Base-by-base conservation (phyloP, 1,284 basidiomycete species). In the Fomitopsis palustris region DNA sequence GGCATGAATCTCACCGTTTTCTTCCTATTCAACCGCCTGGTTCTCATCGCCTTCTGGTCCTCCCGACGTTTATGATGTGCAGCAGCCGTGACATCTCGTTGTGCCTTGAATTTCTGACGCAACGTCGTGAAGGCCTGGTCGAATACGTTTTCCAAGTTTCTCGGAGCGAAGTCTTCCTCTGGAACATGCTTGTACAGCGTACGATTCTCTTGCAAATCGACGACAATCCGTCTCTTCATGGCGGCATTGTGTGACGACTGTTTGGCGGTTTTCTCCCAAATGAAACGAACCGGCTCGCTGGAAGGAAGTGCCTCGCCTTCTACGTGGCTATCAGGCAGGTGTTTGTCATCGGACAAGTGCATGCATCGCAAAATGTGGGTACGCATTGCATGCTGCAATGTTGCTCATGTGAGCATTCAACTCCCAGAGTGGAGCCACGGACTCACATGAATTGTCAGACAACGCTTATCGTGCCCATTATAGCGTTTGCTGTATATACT, bases 221-320 rank as follows among this genome's bases (percentile, higher is more conserved):
- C 73, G 25, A 90, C 67, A 14, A 90, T 69, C 17, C 84, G 82
- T 17, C 77, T 72, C 72, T 87, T 90, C 88, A 90, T 90, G 7
- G 80, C 78, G 6, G 77, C 75, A 60, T 90, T 90, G 64, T 90
- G 88, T 21, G 83, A 77, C 0, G 87, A 89, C 64, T 90, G 86
- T 61, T 83, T 87, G 9, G 80, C 76, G 1, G 88, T 90, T 70
- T 87, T 88, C 57, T 85, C 82, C 88, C 88, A 90, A 3, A 89
- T 84, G 65, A 90, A 90, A 16, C 88, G 84, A 10, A 91, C 75
- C 2, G 87, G 81, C 21, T 85, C 78, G 21, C 75, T 67, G 7
- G 74, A 62, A 3, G 72, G 72, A 2, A 85, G 64, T 1, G 72
- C 62, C 10, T 70, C 71, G 12, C 81, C 83, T 64, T 90, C 88